Conservation (phyloP, 176 grass and related monocot genomes). For the Hordeum marinum region DNA sequence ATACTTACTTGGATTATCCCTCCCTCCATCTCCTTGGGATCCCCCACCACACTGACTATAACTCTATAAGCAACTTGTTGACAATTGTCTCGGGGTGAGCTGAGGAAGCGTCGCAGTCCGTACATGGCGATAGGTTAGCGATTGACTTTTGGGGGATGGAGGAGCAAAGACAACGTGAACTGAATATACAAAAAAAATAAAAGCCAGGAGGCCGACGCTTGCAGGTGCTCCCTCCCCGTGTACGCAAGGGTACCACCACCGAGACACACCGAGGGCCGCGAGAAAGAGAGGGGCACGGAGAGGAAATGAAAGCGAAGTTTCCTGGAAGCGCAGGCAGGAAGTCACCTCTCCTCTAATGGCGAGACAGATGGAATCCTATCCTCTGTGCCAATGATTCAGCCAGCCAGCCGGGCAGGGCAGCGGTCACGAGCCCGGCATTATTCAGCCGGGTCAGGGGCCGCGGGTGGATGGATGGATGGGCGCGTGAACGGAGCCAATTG, state of each 20-base stretch:
- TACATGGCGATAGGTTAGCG: neutral
- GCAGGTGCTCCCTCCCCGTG: neutral
- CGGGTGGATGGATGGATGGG: neutral
- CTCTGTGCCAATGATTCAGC: constrained; percentile 41
- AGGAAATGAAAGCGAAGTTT: constrained; percentile 24
- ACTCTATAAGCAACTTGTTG: too few relatives aligned
- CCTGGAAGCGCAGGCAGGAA: constrained; percentile 32
- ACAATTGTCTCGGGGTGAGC: constrained; percentile 16
- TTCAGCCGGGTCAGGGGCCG: constrained; percentile 2
- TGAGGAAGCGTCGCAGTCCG: neutral
- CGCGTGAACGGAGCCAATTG: constrained; percentile 12
- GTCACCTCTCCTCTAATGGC: constrained; percentile 24
- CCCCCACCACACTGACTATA: too few relatives aligned
- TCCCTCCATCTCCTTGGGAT: constrained; percentile 8
- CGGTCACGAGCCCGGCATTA: constrained; percentile 42
- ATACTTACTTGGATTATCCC: neutral
- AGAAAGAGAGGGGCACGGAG: neutral
- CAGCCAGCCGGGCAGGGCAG: constrained; percentile 9
- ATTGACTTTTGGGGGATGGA: constrained; percentile 20
- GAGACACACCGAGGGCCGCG: neutral
- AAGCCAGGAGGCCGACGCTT: neutral
- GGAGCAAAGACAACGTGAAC: neutral
- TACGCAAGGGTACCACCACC: neutral
- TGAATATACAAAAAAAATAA: neutral
- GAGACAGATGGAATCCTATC: constrained; percentile 59